These are phyloP conservation scores for Penicillium nordicum DNA, from an alignment of 2,329 filamentous ascomycete genomes.

Conservation along the genomic window DNA sequence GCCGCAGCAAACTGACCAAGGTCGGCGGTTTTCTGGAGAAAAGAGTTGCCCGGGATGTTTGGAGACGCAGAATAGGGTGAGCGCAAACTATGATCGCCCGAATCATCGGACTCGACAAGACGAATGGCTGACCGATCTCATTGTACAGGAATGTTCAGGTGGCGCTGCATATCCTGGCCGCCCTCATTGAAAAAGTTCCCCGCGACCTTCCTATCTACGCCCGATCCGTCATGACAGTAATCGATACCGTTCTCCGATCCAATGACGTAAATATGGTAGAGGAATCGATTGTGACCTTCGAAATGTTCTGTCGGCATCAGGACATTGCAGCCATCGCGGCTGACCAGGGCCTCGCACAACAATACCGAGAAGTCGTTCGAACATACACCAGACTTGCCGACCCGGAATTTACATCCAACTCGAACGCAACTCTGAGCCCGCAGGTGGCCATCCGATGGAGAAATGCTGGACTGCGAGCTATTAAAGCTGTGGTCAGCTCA, in stretches of 20 bases:
- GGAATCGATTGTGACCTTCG: conserved; percentile 80
- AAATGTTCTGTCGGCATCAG: conserved; percentile 83
- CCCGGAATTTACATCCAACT: conserved; percentile 48
- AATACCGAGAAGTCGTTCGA: conserved; percentile 78
- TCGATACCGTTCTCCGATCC: conserved; percentile 77
- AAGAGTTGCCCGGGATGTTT: conserved; percentile 87
- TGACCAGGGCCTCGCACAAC: conserved; percentile 75
- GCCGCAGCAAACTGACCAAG: conserved; percentile 92
- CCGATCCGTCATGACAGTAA: conserved; percentile 75
- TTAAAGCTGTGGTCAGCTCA: conserved; percentile 75
- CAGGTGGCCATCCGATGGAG: conserved; percentile 77
- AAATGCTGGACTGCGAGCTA: conserved; percentile 69
- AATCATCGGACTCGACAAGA: background rate
- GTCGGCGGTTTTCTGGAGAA: conserved; percentile 93
- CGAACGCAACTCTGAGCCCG: conserved; percentile 59
- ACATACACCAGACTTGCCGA: conserved; percentile 78
- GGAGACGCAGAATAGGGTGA: conserved; percentile 81
- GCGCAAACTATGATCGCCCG: conserved; percentile 26
- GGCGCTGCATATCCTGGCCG: conserved; percentile 85
- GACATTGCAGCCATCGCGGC: conserved; percentile 81
- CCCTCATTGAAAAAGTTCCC: conserved; percentile 87
- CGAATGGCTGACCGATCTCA: conserved; percentile 8
- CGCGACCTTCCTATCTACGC: conserved; percentile 89
- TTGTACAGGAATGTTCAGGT: conserved; percentile 78
- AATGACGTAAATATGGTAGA: conserved; percentile 91